Conservation (phyloP, 768 basidiomycete species). For the Termitomyces sp. region DNA sequence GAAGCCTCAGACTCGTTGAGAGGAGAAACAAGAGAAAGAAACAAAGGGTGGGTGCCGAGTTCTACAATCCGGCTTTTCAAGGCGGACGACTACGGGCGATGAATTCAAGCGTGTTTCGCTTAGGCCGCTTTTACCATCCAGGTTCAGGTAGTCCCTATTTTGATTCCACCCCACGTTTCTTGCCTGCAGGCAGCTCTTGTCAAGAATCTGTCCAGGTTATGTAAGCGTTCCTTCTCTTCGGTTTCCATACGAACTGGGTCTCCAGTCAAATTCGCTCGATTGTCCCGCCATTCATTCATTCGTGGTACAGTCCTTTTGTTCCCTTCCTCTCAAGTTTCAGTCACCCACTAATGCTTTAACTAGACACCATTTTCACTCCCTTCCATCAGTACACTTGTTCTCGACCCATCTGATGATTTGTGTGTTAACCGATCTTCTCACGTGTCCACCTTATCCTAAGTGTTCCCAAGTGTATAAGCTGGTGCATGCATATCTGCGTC, state of each 20-base stretch:
- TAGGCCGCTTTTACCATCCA: slow-evolving; percentile 36
- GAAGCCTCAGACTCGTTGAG: slow-evolving; percentile 26
- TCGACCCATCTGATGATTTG: slow-evolving; percentile 27
- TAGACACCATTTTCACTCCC: slow-evolving; percentile 4
- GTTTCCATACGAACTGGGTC: background rate
- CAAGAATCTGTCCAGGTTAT: slow-evolving; percentile 32
- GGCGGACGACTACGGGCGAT: slow-evolving; percentile 36
- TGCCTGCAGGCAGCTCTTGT: slow-evolving; percentile 67
- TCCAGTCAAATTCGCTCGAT: background rate
- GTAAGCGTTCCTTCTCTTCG: slow-evolving; percentile 28
- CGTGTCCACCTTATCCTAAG: background rate
- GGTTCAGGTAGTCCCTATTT: slow-evolving; percentile 45
- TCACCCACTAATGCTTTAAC: background rate
- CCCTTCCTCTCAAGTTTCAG: background rate
- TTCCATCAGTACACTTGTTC: slow-evolving; percentile 47
- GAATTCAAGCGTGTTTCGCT: slow-evolving; percentile 49
- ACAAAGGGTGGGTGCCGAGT: slow-evolving; percentile 38
- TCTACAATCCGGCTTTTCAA: slow-evolving; percentile 45
- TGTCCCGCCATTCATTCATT: background rate
- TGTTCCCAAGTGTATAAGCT: background rate
- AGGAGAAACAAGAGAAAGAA: slow-evolving; percentile 24
- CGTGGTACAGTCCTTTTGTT: slow-evolving; percentile 1
- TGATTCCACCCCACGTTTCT: slow-evolving; percentile 62
- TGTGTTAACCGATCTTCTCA: slow-evolving; percentile 10
- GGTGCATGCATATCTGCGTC: background rate